These are phyloP conservation scores for Acanthamoeba quina DNA, from an alignment of 208 protist genomes.

Conservation along the genomic window DNA sequence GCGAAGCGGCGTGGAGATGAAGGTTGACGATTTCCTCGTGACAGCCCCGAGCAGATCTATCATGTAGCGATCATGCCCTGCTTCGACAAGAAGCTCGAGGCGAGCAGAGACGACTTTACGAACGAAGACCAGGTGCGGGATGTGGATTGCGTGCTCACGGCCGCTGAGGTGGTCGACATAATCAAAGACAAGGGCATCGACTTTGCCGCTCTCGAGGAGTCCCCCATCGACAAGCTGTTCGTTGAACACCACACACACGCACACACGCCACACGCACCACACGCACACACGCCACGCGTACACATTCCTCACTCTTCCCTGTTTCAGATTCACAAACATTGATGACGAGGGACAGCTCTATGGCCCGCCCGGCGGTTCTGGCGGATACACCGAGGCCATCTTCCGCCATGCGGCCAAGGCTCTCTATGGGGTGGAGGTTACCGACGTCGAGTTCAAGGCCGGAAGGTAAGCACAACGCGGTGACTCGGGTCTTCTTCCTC, in stretches of 20 bases:
- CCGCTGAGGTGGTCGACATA: conserved; percentile 93
- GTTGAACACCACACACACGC: background rate
- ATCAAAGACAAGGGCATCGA: conserved; percentile 88
- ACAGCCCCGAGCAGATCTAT: conserved; percentile 88
- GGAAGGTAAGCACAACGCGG: conserved; percentile 12
- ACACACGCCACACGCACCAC: too few species aligned
- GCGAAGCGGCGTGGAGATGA: too few species aligned
- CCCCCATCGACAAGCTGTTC: conserved; percentile 66
- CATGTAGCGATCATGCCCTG: conserved; percentile 98
- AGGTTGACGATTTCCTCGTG: background rate
- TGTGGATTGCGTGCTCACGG: conserved; percentile 97
- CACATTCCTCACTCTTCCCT: background rate
- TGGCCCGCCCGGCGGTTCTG: conserved; percentile 67
- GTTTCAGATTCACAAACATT: conserved; percentile 49
- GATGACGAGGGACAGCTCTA: conserved; percentile 25
- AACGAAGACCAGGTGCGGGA: conserved; percentile 84
- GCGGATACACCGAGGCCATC: conserved; percentile 88
- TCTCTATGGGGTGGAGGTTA: conserved; percentile 87
- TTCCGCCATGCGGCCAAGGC: conserved; percentile 85
- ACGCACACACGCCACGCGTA: background rate
- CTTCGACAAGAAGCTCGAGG: conserved; percentile 99
- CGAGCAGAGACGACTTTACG: conserved; percentile 93
- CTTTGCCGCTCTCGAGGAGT: conserved; percentile 71
- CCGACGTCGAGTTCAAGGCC: conserved; percentile 78
- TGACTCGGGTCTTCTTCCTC: background rate